Evolutionary conservation across 805 yeast species (phyloP).

Genomic region (Candida insectorum): DNA sequence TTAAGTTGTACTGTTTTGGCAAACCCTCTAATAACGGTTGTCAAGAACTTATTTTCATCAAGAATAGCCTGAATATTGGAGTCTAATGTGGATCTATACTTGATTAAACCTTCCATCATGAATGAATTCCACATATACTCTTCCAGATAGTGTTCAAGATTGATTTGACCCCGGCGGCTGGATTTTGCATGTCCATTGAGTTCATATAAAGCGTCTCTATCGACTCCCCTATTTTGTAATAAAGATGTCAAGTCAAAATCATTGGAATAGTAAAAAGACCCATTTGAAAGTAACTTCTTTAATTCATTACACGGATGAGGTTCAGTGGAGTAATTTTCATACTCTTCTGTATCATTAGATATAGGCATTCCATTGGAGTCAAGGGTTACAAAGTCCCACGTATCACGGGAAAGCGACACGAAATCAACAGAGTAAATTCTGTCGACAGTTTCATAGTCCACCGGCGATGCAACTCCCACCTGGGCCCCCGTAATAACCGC

Average conservation of each 20-base stretch:
- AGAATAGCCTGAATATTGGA: conserved; percentile 53
- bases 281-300: conserved; percentile 73
- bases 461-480: conserved; percentile 75
- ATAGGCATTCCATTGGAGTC: conserved; percentile 69
- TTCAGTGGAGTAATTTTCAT: conserved; percentile 16
- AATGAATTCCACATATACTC: conserved; percentile 97
- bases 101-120: conserved; percentile 78
- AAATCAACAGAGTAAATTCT: conserved; percentile 85
- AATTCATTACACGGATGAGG: conserved; percentile 81
- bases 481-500: conserved; percentile 73
- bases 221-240: conserved; percentile 71
- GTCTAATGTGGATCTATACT: conserved; percentile 70
- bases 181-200: too few relatives aligned
- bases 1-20: conserved; percentile 67
- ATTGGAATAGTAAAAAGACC: conserved; percentile 88
- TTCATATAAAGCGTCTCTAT: conserved; percentile 12
- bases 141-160: conserved; percentile 52
- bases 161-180: conserved; percentile 2
- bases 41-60: conserved; percentile 76
- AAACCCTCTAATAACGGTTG: conserved; percentile 93
- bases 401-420: conserved; percentile 62
- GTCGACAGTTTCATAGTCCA: conserved; percentile 74
- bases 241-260: conserved; percentile 91
- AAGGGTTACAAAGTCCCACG: conserved; percentile 77
- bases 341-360: conserved; percentile 21